Percentiles rank a stretch among this genome's conserved stretches.
Evolutionary conservation across 2,329 filamentous ascomycete genomes (phyloP).

Genomic region (Trichothecium sympodiale): DNA sequence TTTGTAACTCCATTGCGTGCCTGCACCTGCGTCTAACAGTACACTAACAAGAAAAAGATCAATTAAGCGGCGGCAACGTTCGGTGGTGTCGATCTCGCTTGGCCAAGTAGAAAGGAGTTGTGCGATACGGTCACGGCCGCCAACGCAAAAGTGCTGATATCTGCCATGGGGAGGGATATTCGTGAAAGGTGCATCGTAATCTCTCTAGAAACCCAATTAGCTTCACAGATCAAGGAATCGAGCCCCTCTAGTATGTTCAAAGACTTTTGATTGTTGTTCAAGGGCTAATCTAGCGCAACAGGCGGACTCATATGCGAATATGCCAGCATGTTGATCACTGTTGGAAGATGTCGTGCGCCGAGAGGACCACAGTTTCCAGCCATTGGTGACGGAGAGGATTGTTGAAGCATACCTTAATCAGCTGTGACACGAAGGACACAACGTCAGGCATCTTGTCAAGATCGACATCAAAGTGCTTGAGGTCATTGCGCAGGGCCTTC

Average conservation of each 20-base stretch:
- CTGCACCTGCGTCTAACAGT: conserved; percentile 77
- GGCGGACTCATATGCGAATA: too few relatives aligned
- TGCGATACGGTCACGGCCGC: conserved; percentile 61
- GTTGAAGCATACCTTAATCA: conserved; percentile 64
- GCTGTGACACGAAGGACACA: conserved; percentile 76
- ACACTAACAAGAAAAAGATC: conserved; percentile 74
- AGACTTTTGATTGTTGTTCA: too few relatives aligned
- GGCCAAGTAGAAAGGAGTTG: conserved; percentile 62
- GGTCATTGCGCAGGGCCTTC: conserved; percentile 65
- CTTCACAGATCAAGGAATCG: too few relatives aligned
- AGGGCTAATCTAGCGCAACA: too few relatives aligned
- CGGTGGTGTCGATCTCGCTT: conserved; percentile 55
- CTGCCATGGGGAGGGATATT: conserved; percentile 76
- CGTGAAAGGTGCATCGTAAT: conserved; percentile 43
- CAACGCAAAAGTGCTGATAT: conserved; percentile 78
- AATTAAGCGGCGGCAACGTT: conserved; percentile 63
- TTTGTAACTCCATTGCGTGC: conserved; percentile 85
- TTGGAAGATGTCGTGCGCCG: neutral
- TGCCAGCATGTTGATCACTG: too few relatives aligned
- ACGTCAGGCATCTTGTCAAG: conserved; percentile 75
- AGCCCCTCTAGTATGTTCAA: too few relatives aligned
- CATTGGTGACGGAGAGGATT: too few relatives aligned
- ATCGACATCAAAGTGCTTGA: conserved; percentile 84
- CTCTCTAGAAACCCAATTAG: conserved; percentile 25
- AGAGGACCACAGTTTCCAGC: neutral